Conservation (phyloP, 169 alveolate species). For the Plasmodium relictum region DNA sequence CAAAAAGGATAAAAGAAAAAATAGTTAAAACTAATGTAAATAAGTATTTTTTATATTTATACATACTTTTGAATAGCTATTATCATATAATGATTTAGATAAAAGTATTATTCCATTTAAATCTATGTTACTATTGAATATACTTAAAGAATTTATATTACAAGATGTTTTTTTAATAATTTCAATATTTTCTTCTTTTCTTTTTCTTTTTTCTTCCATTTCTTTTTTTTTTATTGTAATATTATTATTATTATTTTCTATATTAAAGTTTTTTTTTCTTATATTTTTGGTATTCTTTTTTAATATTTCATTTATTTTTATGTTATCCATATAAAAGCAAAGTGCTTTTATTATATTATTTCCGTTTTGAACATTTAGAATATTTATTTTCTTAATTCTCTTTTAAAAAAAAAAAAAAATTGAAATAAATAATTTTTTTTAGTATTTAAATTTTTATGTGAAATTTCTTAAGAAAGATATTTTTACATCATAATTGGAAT, state of each 20-base stretch:
- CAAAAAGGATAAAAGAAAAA: too few relatives aligned
- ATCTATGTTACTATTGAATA: constrained; percentile 58
- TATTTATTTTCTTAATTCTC: constrained; percentile 47
- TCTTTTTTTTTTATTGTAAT: constrained; percentile 23
- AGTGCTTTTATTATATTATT: constrained; percentile 49
- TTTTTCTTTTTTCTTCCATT: not conserved
- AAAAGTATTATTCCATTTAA: constrained; percentile 46
- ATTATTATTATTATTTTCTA: constrained; percentile 23
- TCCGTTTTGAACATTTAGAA: constrained; percentile 57
- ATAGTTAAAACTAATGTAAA: not conserved
- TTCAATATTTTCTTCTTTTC: constrained; percentile 37
- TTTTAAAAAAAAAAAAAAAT: constrained; percentile 13
- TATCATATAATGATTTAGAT: constrained; percentile 61
- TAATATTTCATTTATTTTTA: constrained; percentile 62
- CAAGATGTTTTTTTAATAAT: constrained; percentile 24
- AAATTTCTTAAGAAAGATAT: not conserved
- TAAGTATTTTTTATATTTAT: not conserved
- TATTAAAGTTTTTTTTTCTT: constrained; percentile 13
- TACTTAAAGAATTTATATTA: constrained; percentile 45
- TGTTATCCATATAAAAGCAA: constrained; percentile 69
- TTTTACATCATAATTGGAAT: constrained; percentile 63
- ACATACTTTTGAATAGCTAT: constrained; percentile 55
- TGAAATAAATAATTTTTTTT: constrained; percentile 2
- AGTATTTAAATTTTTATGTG: not conserved
- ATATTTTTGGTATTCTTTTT: constrained; percentile 61